Conservation (phyloP, 176 grass and related monocot species). For the sorghum (Sorghum bicolor) region DNA sequence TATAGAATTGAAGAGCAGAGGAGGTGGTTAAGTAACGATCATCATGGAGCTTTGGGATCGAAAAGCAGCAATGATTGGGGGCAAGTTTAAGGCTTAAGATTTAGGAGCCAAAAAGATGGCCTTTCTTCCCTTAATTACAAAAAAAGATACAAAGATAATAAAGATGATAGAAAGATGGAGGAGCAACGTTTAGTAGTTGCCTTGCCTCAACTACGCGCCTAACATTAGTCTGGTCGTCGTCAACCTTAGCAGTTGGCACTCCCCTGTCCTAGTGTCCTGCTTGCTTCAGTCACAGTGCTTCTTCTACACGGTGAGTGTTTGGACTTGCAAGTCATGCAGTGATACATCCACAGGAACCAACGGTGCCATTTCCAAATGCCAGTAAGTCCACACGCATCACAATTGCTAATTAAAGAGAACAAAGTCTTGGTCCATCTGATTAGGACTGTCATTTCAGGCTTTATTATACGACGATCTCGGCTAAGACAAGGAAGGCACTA, state of each 20-base stretch:
- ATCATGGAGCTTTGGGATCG: neutral
- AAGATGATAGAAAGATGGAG: neutral
- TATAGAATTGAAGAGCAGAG: neutral
- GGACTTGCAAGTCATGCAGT: too few species aligned
- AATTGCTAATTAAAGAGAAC: neutral
- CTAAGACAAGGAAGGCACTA: too few species aligned
- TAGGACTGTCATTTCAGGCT: neutral
- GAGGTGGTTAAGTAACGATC: conserved; percentile 12
- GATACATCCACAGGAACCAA: too few species aligned
- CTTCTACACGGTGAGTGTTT: too few species aligned
- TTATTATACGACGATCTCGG: neutral
- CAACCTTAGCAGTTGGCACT: neutral
- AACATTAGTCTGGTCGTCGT: neutral
- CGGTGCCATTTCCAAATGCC: neutral
- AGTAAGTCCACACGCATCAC: neutral
- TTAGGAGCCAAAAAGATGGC: neutral
- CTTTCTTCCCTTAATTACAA: neutral
- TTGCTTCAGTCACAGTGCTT: neutral
- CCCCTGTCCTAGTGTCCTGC: neutral
- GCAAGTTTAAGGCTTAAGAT: neutral
- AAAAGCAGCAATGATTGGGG: conserved; percentile 27
- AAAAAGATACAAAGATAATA: neutral
- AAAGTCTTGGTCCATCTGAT: neutral
- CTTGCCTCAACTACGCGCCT: neutral
- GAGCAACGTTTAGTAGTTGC: neutral